Evolutionary conservation across 495 filamentous ascomycete genomes (phyloP).

Genomic region (Aspergillus mulundensis): DNA sequence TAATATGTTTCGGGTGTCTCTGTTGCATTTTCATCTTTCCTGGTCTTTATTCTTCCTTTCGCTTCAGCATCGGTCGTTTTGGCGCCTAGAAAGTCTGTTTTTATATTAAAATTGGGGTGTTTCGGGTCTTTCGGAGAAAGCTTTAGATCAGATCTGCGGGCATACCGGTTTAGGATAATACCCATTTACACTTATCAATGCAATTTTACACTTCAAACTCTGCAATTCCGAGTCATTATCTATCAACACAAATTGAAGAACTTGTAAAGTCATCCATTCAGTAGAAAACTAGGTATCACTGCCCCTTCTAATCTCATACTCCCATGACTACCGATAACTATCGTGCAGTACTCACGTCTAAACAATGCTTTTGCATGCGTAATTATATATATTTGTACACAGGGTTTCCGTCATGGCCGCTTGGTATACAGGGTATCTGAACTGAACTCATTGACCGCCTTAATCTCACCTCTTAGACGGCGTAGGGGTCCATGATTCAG

Average conservation of each 20-base stretch:
- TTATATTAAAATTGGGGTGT: slow-evolving; percentile 17
- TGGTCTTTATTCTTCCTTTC: slow-evolving; percentile 13
- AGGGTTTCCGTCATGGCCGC: background rate
- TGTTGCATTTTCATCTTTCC: background rate
- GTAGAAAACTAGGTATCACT: background rate
- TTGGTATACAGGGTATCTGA: background rate
- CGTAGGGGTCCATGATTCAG: slow-evolving; percentile 62
- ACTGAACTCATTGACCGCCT: background rate
- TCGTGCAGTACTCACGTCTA: background rate
- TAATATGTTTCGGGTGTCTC: background rate
- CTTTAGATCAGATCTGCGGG: slow-evolving; percentile 10
- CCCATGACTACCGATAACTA: no score
- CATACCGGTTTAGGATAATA: background rate
- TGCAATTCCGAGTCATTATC: no score
- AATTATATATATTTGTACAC: background rate
- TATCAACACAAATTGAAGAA: no score
- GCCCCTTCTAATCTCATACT: no score
- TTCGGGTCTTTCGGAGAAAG: slow-evolving; percentile 12
- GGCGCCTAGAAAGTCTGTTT: slow-evolving; percentile 17
- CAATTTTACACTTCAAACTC: background rate
- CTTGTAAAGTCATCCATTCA: background rate
- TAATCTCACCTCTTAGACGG: slow-evolving; percentile 27
- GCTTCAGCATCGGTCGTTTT: slow-evolving; percentile 23
- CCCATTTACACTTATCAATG: background rate
- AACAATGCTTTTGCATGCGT: background rate